These are phyloP conservation scores for Agapanthus africanus DNA, from an alignment of 106 monocot species.

Conservation along the genomic window DNA sequence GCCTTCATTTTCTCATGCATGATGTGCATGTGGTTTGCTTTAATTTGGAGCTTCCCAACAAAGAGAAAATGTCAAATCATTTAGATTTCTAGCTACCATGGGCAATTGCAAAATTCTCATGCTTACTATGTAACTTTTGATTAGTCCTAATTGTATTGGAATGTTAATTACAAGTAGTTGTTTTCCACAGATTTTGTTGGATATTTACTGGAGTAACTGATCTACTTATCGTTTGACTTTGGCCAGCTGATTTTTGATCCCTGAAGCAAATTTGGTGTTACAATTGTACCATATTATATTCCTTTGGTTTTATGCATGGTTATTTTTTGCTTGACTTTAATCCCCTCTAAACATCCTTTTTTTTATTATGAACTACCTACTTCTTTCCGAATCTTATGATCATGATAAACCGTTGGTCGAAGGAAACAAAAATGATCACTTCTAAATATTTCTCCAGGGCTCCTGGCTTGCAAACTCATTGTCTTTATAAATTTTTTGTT, in stretches of 20 bases:
- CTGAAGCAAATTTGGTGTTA: too few relatives aligned
- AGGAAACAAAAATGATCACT: too few relatives aligned
- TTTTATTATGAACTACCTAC: background rate
- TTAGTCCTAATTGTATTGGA: background rate
- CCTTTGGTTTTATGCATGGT: background rate
- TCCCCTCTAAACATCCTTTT: too few relatives aligned
- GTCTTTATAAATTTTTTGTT: too few relatives aligned
- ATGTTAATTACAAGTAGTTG: background rate
- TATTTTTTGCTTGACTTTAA: background rate
- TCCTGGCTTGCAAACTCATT: too few relatives aligned
- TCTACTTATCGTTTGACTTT: too few relatives aligned
- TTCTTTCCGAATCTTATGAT: background rate
- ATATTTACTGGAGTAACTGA: too few relatives aligned
- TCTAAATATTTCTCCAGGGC: too few relatives aligned
- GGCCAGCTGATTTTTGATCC: too few relatives aligned
- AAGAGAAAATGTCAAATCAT: constrained; percentile 2
- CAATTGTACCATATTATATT: background rate
- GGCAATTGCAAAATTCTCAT: background rate
- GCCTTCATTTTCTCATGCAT: constrained; percentile 4
- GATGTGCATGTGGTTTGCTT: constrained; percentile 13
- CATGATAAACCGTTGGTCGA: too few relatives aligned
- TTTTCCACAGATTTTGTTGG: too few relatives aligned
- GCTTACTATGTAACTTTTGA: background rate
- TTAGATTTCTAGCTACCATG: background rate
- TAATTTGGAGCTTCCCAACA: constrained; percentile 9